Conservation (phyloP, 371 early-diverging fungal species). For the Circinella minor region DNA sequence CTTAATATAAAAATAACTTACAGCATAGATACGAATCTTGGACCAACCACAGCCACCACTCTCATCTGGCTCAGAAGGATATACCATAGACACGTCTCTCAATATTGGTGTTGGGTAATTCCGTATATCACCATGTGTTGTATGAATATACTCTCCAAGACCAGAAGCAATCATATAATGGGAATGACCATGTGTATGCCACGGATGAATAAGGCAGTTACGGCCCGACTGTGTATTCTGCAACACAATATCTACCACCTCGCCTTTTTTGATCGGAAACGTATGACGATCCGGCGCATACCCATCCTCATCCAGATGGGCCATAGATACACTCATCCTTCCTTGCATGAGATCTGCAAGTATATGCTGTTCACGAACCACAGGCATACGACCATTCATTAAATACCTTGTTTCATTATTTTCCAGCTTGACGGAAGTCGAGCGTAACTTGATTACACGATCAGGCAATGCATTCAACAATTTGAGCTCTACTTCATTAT, state of each 20-base stretch:
- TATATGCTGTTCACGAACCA: background rate
- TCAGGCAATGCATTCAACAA: constrained; percentile 21
- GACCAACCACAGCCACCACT: constrained; percentile 44
- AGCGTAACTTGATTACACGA: constrained; percentile 30
- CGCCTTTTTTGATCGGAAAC: constrained; percentile 29
- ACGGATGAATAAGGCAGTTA: constrained; percentile 43
- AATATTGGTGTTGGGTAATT: constrained; percentile 35
- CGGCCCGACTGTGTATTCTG: constrained; percentile 28
- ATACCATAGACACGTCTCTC: constrained; percentile 41
- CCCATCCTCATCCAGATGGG: constrained; percentile 9
- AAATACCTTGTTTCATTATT: constrained; percentile 36
- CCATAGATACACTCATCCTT: background rate
- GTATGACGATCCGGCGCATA: constrained; percentile 27
- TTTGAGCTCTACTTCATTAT: constrained; percentile 18
- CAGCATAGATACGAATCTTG: constrained; percentile 40
- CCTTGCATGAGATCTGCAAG: constrained; percentile 9
- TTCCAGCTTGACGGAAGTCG: constrained; percentile 10
- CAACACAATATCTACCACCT: constrained; percentile 44
- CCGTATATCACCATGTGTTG: constrained; percentile 24
- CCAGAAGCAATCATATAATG: constrained; percentile 47
- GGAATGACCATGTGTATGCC: constrained; percentile 55
- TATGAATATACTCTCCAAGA: constrained; percentile 37
- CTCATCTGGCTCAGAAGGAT: constrained; percentile 30
- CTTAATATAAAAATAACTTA: constrained; percentile 21
- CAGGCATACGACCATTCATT: constrained; percentile 35